phyloP scores from a whole-genome alignment of 768 basidiomycete species.

The Russula olivacea region DNA sequence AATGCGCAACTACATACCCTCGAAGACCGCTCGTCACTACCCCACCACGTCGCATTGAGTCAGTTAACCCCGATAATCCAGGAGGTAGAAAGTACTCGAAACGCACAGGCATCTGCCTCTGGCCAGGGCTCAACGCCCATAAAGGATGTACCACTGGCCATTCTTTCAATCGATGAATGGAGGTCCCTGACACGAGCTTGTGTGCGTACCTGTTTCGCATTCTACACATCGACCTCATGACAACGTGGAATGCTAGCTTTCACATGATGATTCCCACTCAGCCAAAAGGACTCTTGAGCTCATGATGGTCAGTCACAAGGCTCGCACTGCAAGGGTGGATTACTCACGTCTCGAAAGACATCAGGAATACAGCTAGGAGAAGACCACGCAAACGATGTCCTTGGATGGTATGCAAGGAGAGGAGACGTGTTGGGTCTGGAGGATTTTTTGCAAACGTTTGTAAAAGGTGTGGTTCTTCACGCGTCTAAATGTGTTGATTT shows the following conservation, averaged over 20 bases:
- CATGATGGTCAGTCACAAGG: slow-evolving; percentile 40
- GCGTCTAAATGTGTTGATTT: background rate
- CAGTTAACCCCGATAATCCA: background rate
- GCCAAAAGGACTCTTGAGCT: slow-evolving; percentile 48
- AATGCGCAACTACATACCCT: background rate
- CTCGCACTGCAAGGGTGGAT: background rate
- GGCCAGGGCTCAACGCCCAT: background rate
- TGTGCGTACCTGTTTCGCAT: slow-evolving; percentile 43
- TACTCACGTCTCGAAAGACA: background rate
- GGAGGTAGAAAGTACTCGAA: background rate
- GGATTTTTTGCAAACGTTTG: slow-evolving; percentile 37
- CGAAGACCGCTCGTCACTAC: background rate
- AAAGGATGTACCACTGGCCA: slow-evolving; percentile 31
- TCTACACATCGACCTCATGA: background rate
- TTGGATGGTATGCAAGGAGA: slow-evolving; percentile 10
- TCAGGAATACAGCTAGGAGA: slow-evolving; percentile 7
- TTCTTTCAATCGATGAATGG: slow-evolving; percentile 39
- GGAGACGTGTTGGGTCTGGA: slow-evolving; percentile 34
- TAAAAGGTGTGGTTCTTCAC: slow-evolving; percentile 36
- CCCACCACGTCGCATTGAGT: slow-evolving; percentile 1
- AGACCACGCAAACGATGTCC: slow-evolving; percentile 32
- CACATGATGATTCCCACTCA: slow-evolving; percentile 41
- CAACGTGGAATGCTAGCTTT: slow-evolving; percentile 36
- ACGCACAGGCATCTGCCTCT: background rate
- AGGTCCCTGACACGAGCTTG: slow-evolving; percentile 48